Evolutionary conservation across 305 asterid species (phyloP).

Genomic region (Fraxinus floribunda): DNA sequence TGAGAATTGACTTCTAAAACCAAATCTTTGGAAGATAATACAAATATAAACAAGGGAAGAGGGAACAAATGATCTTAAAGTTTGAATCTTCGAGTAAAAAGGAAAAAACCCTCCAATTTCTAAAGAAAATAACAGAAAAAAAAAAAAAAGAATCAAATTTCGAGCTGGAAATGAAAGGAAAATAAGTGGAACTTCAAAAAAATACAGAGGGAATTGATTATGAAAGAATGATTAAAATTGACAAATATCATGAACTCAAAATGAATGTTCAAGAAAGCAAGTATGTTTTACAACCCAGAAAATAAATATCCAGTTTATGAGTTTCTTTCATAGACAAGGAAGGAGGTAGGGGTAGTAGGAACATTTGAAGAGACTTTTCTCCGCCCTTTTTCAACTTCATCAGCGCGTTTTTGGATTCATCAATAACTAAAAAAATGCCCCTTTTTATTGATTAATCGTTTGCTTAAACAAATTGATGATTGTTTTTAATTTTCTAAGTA

Average conservation of each 20-base stretch:
- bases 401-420: conserved; percentile 10
- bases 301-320: neutral
- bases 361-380: conserved; percentile 16
- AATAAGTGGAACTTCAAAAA: neutral
- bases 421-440: neutral
- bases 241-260: neutral
- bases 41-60: neutral
- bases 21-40: neutral
- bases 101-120: neutral
- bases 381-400: neutral
- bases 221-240: neutral
- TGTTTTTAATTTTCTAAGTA: neutral
- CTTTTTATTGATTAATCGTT: neutral
- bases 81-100: neutral
- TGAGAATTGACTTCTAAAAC: neutral
- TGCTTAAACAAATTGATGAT: conserved; percentile 7
- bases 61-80: neutral
- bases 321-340: neutral
- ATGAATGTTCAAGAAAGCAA: neutral
- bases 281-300: neutral
- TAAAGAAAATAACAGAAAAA: neutral
- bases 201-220: neutral
- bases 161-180: neutral
- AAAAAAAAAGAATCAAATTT: neutral
- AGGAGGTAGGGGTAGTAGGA: neutral